Percentiles rank a stretch among this genome's conserved stretches.
These are phyloP conservation scores for Vaccinium myrtillus DNA, from an alignment of 148 eudicot species.

Conservation along the genomic window DNA sequence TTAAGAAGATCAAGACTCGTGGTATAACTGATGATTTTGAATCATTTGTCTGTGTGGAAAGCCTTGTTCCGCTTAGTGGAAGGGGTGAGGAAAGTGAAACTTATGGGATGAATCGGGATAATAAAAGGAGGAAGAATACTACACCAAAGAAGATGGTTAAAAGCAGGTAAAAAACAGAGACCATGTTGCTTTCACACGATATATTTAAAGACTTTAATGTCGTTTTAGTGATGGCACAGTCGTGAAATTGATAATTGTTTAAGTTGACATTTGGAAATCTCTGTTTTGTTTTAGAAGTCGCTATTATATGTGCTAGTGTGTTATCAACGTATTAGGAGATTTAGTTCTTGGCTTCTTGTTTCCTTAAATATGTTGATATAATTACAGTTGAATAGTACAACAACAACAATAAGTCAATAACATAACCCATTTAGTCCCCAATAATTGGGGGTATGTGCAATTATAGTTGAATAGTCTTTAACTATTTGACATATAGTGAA, in stretches of 20 bases:
- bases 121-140: background rate
- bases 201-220: no score
- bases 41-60: background rate
- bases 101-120: no score
- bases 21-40: background rate
- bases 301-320: background rate
- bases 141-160: background rate
- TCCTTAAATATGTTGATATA: no score
- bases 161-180: no score
- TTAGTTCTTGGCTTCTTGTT: background rate
- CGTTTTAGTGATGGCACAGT: background rate
- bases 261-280: no score
- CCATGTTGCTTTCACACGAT: background rate
- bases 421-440: no score
- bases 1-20: background rate
- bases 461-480: background rate
- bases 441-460: no score
- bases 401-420: no score
- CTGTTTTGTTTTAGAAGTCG: no score
- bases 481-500: background rate
- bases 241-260: no score
- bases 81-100: background rate
- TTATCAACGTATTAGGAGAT: background rate
- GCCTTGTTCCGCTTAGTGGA: background rate
- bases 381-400: background rate